A percentile compares a stretch with the other conserved stretches of the same genome.
phyloP scores from a whole-genome alignment of 106 monocot species.

The Narthecium ossifragum region DNA sequence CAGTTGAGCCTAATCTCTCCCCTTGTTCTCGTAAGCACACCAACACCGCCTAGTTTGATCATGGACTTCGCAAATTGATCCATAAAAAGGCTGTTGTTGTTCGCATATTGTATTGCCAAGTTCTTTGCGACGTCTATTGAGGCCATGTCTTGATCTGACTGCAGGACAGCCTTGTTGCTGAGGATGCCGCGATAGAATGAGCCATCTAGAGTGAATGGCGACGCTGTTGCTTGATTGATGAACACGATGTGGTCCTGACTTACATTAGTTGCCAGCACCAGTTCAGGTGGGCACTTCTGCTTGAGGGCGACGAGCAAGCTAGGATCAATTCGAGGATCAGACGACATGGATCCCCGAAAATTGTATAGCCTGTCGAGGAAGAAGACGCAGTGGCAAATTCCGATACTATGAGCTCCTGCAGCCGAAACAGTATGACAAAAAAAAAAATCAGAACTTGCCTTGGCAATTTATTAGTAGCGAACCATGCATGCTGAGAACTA shows the following conservation, averaged over 20 bases:
- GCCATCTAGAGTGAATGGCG: constrained; percentile 6
- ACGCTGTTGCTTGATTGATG: constrained; percentile 16
- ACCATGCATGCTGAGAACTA: too few species aligned
- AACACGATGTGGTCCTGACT: constrained; percentile 16
- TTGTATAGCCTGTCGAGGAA: constrained; percentile 40
- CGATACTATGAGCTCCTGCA: constrained; percentile 44
- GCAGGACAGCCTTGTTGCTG: constrained; percentile 7
- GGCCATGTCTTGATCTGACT: constrained; percentile 18
- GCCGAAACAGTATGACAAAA: too few species aligned
- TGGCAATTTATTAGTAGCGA: too few species aligned
- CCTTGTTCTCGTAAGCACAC: constrained; percentile 32
- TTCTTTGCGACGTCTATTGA: constrained; percentile 21
- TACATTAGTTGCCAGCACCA: constrained; percentile 8
- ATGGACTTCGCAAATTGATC: constrained; percentile 32
- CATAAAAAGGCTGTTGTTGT: constrained; percentile 14
- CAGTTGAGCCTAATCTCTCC: constrained; percentile 46
- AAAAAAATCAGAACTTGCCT: too few species aligned
- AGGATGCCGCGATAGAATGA: constrained; percentile 22
- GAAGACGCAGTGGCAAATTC: constrained; percentile 39
- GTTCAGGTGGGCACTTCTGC: neutral
- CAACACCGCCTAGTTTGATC: constrained; percentile 35
- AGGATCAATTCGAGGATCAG: constrained; percentile 17
- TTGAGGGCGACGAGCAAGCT: constrained; percentile 12
- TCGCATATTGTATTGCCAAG: constrained; percentile 10
- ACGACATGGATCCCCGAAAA: constrained; percentile 16